These are phyloP conservation scores for Hemileccinum impolitum DNA, from an alignment of 768 basidiomycete species.

Conservation along the genomic window DNA sequence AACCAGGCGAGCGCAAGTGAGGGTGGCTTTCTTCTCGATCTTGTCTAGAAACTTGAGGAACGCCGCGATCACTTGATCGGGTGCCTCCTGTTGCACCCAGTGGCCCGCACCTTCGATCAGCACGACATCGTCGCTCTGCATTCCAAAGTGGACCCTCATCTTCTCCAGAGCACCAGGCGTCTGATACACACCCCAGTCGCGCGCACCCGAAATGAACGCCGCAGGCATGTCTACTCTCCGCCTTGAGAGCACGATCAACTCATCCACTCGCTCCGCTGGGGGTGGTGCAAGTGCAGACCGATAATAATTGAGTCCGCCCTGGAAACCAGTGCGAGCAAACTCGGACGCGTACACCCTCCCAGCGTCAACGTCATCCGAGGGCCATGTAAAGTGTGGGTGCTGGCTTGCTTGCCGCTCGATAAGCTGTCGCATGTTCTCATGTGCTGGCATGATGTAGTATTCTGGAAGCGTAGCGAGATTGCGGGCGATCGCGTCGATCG, in stretches of 20 bases:
- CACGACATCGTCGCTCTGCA: slow-evolving; percentile 46
- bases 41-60: slow-evolving; percentile 40
- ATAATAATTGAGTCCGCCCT: slow-evolving; percentile 61
- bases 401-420: slow-evolving; percentile 37
- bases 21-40: slow-evolving; percentile 2
- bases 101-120: slow-evolving; percentile 56
- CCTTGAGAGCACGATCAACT: slow-evolving; percentile 44
- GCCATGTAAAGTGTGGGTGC: slow-evolving; percentile 35
- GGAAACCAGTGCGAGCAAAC: slow-evolving; percentile 54
- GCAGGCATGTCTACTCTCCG: slow-evolving; percentile 49
- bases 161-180: slow-evolving; percentile 43
- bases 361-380: slow-evolving; percentile 44
- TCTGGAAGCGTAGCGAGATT: slow-evolving; percentile 45
- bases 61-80: slow-evolving; percentile 39
- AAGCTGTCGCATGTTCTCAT: slow-evolving; percentile 51
- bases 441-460: slow-evolving; percentile 60
- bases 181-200: slow-evolving; percentile 65
- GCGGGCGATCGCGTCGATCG: slow-evolving; percentile 23
- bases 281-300: slow-evolving; percentile 34
- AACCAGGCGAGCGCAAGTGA: neutral
- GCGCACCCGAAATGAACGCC: slow-evolving; percentile 52
- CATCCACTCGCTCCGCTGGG: slow-evolving; percentile 34
- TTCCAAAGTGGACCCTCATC: slow-evolving; percentile 36
- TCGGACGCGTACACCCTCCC: slow-evolving; percentile 43
- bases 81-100: slow-evolving; percentile 61